Conservation (phyloP, 2,329 filamentous ascomycete species). For the Xylaria sp. region DNA sequence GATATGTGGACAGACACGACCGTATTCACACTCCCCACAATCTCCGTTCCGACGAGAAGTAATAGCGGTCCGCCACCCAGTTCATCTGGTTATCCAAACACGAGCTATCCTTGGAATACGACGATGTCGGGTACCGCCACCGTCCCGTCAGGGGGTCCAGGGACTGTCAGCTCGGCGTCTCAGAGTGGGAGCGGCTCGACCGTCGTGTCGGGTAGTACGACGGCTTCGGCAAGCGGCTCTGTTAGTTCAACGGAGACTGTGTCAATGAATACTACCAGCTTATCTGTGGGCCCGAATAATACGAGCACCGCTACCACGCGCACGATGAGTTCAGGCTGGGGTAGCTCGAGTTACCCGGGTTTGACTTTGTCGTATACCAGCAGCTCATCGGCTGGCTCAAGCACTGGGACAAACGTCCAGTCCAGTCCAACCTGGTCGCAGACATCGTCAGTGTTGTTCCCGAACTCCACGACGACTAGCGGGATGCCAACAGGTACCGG, state of each 20-base stretch:
- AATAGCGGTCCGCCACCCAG: neutral
- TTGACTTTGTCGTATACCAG: too few species aligned
- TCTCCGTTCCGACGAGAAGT: neutral
- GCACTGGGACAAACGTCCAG: neutral
- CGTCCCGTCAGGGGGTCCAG: neutral
- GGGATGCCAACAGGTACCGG: neutral
- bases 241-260: neutral
- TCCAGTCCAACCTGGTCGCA: neutral
- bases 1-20: neutral
- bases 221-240: neutral
- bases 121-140: neutral
- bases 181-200: neutral
- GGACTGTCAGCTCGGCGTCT: neutral
- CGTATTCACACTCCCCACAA: neutral
- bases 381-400: neutral
- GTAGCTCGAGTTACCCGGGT: too few species aligned
- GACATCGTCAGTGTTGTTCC: neutral
- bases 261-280: neutral
- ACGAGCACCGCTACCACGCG: neutral
- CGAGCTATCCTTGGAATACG: neutral
- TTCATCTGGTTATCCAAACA: neutral
- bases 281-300: neutral
- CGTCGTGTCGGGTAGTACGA: neutral
- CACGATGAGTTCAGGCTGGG: too few species aligned
- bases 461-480: conserved; percentile 1